A percentile compares a stretch with the other conserved stretches of the same genome.
Evolutionary conservation across 2,329 filamentous ascomycete species (phyloP).

Genomic region (Ceratocystiopsis sp.): DNA sequence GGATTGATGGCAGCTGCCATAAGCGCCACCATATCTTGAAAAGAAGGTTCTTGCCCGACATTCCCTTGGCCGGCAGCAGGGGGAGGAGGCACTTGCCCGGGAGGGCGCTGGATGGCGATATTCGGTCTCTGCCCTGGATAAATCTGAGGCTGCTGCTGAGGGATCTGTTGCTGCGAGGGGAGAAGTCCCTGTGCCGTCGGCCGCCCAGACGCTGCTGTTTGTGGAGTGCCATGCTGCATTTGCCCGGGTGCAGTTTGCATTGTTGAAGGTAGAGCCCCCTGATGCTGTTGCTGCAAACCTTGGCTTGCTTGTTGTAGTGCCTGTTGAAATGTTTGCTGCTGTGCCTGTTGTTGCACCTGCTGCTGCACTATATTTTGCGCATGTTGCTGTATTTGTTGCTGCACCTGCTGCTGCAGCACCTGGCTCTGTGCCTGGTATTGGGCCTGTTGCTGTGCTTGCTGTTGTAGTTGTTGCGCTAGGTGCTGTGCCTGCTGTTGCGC

Average conservation of each 20-base stretch:
- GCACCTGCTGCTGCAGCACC: background rate
- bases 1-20: no score
- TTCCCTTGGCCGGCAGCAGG: no score
- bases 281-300: background rate
- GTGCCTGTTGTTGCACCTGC: background rate
- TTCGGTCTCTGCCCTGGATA: no score
- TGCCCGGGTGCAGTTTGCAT: no score
- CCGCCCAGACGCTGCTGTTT: no score
- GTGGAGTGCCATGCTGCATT: no score
- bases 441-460: background rate
- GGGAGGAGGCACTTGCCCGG: no score
- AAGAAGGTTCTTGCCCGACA: no score
- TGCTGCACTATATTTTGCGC: background rate
- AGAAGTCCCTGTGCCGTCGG: no score
- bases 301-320: background rate
- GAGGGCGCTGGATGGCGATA: no score
- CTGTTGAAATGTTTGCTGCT: background rate
- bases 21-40: no score
- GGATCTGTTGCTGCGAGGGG: no score
- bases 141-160: constrained; percentile 1
- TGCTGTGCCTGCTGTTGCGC: background rate
- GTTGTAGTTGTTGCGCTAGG: background rate
- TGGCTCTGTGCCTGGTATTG: background rate
- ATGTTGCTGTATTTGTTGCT: background rate
- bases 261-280: background rate